phyloP scores from a whole-genome alignment of 2,329 filamentous ascomycete genomes.

The Fusarium citri region DNA sequence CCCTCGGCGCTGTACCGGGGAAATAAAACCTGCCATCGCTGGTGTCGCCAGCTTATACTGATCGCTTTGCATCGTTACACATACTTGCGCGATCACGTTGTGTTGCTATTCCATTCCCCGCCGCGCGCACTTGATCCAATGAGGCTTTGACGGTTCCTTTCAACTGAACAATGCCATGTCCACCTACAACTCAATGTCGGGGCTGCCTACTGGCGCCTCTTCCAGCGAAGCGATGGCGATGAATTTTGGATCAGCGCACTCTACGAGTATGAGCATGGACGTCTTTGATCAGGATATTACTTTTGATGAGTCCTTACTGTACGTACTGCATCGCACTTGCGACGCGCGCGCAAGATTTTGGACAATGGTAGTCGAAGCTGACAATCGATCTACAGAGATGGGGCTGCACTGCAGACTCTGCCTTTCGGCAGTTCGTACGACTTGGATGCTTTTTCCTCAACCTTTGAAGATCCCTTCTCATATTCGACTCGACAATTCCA shows the following conservation, averaged over 20 bases:
- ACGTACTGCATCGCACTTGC: conserved; percentile 40
- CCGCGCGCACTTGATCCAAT: conserved; percentile 40
- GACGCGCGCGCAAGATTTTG: conserved; percentile 25
- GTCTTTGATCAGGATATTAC: conserved; percentile 63
- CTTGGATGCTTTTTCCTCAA: conserved; percentile 69
- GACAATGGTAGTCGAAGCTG: conserved; percentile 18
- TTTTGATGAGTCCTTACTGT: conserved; percentile 70
- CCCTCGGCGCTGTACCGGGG: conserved; percentile 23
- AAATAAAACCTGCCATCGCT: conserved; percentile 6
- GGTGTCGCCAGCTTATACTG: conserved; percentile 8
- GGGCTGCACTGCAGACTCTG: conserved; percentile 51
- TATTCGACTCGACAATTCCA: conserved; percentile 65
- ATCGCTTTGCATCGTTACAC: conserved; percentile 23
- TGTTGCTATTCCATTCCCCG: conserved; percentile 38
- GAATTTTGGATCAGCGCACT: conserved; percentile 53
- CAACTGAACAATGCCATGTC: conserved; percentile 65
- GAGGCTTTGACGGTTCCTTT: conserved; percentile 48
- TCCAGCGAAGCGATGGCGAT: conserved; percentile 61
- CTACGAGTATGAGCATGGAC: conserved; percentile 58
- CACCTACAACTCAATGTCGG: conserved; percentile 67
- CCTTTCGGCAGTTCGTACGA: conserved; percentile 71
- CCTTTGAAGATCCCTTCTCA: conserved; percentile 74
- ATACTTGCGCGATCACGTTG: conserved; percentile 30
- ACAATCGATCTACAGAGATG: conserved; percentile 47
- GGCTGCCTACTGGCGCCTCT: conserved; percentile 59